Evolutionary conservation across 768 basidiomycete genomes (phyloP), one percentile per base, ranked within the genome.

Genomic region (Hygrocybe punicea): DNA sequence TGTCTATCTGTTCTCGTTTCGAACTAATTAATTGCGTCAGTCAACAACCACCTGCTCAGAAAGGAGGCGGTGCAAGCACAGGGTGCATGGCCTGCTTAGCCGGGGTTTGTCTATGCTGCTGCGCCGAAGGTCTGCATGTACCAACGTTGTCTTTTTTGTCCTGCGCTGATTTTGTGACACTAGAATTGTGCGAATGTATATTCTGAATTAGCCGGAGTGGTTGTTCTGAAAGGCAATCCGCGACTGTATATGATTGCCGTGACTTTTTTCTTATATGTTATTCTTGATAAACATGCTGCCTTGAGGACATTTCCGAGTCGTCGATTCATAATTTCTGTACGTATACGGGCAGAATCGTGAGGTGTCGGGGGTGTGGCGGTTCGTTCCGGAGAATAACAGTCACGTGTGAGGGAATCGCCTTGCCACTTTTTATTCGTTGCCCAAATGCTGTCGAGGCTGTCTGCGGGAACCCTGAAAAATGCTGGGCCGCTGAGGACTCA

Each of bases 371-470:
- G 57, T 51, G 57, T 55, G 42, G 55, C 60, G 62, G 36, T 54
- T 40, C 50, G 46, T 40, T 57, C 45, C 45, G 21, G 6, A 11
- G 6, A 13, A 5, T 11, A 47, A 47, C 13, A 17, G 74, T 77
- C 73, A 75, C 75, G 74, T 74, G 80, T 79, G 77, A 80, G 78
- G 55, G 70, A 68, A 64, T 70, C 69, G 58, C 67, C 70, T 65
- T 63, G 66, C 69, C 70, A 72, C 70, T 71, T 71, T 67, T 66
- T 66, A 68, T 73, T 80, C 81, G 71, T 69, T 73, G 71, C 70
- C 76, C 85, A 83, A 88, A 91, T 91, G 89, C 73, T 90, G 71
- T 84, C 86, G 73, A 90, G 86, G 85, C 82, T 89, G 76, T 84
- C 86, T 71, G 82, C 82, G 74, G 82, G 83, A 75, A 81, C 82